Evolutionary conservation across 805 yeast species (phyloP).

Genomic region (Spathaspora sp.): DNA sequence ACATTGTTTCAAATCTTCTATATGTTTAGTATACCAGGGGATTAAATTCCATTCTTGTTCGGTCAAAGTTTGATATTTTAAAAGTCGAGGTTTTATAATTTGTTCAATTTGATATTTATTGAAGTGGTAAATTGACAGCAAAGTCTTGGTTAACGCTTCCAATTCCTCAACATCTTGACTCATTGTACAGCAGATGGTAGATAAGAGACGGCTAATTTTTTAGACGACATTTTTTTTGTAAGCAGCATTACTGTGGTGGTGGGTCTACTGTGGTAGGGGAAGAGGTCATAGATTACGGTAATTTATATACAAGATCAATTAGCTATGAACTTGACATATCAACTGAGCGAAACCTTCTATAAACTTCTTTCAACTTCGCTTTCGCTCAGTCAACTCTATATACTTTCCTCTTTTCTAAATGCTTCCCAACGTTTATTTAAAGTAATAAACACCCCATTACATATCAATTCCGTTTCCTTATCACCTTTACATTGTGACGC

Average conservation of each 20-base stretch:
- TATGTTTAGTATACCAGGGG: conserved; percentile 48
- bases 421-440: conserved; percentile 88
- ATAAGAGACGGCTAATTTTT: neutral
- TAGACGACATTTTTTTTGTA: neutral
- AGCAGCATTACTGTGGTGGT: too few relatives aligned
- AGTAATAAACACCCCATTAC: conserved; percentile 80
- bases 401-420: conserved; percentile 56
- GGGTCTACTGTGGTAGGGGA: too few relatives aligned
- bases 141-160: conserved; percentile 32
- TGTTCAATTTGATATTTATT: conserved; percentile 30
- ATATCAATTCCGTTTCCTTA: conserved; percentile 73
- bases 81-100: conserved; percentile 28
- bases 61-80: conserved; percentile 27
- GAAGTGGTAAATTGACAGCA: conserved; percentile 32
- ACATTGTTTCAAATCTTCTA: conserved; percentile 37
- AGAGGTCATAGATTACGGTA: too few relatives aligned
- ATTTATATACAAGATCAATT: too few relatives aligned
- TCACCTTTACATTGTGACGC: conserved; percentile 41
- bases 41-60: conserved; percentile 38
- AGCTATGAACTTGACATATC: too few relatives aligned
- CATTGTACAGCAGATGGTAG: neutral
- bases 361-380: neutral
- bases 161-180: conserved; percentile 27
- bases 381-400: conserved; percentile 5
- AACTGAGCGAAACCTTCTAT: neutral